A percentile compares a stretch with the other conserved stretches of the same genome.
These are phyloP conservation scores for Rhizopus microsporus DNA, from an alignment of 371 early-diverging fungal genomes.

Conservation along the genomic window DNA sequence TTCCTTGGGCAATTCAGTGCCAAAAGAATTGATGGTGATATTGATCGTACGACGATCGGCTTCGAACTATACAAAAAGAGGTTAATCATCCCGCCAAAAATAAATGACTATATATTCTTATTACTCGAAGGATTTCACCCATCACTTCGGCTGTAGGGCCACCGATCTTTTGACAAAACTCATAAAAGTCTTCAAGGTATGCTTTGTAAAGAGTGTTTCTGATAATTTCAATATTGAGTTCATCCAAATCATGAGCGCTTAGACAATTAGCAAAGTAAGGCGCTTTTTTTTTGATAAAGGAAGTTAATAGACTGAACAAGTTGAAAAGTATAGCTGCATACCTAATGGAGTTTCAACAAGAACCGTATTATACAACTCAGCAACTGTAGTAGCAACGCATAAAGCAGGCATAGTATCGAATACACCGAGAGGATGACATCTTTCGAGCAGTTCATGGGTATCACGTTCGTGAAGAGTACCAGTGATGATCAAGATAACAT, in stretches of 20 bases:
- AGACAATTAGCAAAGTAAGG: constrained; percentile 97
- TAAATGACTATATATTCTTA: background rate
- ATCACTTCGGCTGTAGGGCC: constrained; percentile 93
- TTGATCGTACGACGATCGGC: constrained; percentile 97
- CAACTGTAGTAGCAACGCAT: constrained; percentile 95
- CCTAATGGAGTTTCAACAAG: constrained; percentile 96
- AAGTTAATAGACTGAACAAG: background rate
- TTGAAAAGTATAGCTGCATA: constrained; percentile 24
- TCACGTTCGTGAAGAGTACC: constrained; percentile 98
- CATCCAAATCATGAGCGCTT: constrained; percentile 96
- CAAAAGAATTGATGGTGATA: constrained; percentile 97
- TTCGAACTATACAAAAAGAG: constrained; percentile 73
- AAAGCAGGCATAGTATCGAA: constrained; percentile 98
- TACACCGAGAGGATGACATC: constrained; percentile 95
- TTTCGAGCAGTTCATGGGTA: constrained; percentile 93
- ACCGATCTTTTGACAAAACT: constrained; percentile 82
- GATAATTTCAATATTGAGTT: constrained; percentile 98
- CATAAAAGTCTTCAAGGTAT: constrained; percentile 96
- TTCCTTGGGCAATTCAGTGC: constrained; percentile 95
- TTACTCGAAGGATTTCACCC: constrained; percentile 87
- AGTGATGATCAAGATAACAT: constrained; percentile 95
- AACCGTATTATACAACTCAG: constrained; percentile 94
- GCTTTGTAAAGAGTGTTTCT: constrained; percentile 98
- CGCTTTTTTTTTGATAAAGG: constrained; percentile 43
- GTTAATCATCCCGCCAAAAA: background rate